phyloP scores from a whole-genome alignment of 176 grass and related monocot species.

The Carex littledalei region DNA sequence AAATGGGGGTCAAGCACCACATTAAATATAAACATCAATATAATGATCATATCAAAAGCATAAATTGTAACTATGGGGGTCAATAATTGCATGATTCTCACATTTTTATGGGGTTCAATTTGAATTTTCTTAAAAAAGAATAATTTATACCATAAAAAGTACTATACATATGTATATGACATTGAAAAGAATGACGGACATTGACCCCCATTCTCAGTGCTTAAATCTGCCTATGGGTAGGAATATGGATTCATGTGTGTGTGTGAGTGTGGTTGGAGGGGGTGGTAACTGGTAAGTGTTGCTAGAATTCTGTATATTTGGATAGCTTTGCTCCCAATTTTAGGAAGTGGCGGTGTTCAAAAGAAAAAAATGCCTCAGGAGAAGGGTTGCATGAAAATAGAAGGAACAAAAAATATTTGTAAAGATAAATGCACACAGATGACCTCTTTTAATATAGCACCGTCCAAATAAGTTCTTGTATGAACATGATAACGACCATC shows the following conservation, averaged over 20 bases:
- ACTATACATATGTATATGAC: too few relatives aligned
- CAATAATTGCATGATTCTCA: too few relatives aligned
- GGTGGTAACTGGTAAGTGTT: background rate
- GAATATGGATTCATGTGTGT: background rate
- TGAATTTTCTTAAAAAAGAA: too few relatives aligned
- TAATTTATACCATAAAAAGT: too few relatives aligned
- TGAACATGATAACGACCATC: conserved; percentile 91
- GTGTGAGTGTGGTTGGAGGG: background rate
- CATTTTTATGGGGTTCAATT: too few relatives aligned
- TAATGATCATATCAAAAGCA: too few relatives aligned
- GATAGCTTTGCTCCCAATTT: background rate
- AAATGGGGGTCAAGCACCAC: too few relatives aligned
- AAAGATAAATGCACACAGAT: conserved; percentile 23
- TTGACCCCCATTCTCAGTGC: too few relatives aligned
- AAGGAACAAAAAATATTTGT: background rate
- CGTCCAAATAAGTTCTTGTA: conserved; percentile 91
- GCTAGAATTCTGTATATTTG: background rate
- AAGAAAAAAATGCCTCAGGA: background rate
- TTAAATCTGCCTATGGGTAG: background rate
- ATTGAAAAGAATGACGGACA: too few relatives aligned
- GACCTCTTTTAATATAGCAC: conserved; percentile 93
- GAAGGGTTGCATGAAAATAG: background rate
- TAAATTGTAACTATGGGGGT: too few relatives aligned
- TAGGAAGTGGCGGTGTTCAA: background rate
- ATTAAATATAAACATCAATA: too few relatives aligned